Evolutionary conservation across 371 early-diverging fungal genomes (phyloP).

Genomic region (Scutellospora calospora): DNA sequence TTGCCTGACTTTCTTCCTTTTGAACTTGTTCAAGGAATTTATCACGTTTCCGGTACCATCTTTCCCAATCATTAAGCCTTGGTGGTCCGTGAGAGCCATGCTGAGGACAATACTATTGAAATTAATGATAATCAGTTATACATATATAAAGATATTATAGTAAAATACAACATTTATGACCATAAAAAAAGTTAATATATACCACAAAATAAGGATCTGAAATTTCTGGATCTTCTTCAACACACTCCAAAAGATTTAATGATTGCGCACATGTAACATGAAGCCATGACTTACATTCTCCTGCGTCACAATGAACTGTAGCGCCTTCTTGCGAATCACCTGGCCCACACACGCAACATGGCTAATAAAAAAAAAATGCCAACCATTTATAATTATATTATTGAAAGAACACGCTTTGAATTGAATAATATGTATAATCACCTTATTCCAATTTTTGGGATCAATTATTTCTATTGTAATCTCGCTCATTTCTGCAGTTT

Average conservation of each 20-base stretch:
- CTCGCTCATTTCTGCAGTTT: conserved; percentile 49
- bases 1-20: conserved; percentile 45
- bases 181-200: background rate
- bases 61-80: conserved; percentile 53
- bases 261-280: conserved; percentile 65
- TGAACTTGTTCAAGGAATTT: conserved; percentile 48
- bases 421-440: conserved; percentile 32
- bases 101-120: conserved; percentile 50
- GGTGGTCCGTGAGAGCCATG: conserved; percentile 50
- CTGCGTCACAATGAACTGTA: conserved; percentile 57
- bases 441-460: conserved; percentile 55
- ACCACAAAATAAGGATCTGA: conserved; percentile 57
- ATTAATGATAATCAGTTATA: background rate
- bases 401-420: too few species aligned
- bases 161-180: background rate
- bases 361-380: conserved; percentile 44
- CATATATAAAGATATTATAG: background rate
- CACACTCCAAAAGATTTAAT: conserved; percentile 51
- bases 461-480: conserved; percentile 53
- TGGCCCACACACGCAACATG: conserved; percentile 53
- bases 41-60: conserved; percentile 54
- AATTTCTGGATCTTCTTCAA: conserved; percentile 52
- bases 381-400: background rate
- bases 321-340: conserved; percentile 57
- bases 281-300: conserved; percentile 58